These are phyloP conservation scores for Cucurbita moschata DNA, from an alignment of 306 rosid genomes.

Conservation along the genomic window DNA sequence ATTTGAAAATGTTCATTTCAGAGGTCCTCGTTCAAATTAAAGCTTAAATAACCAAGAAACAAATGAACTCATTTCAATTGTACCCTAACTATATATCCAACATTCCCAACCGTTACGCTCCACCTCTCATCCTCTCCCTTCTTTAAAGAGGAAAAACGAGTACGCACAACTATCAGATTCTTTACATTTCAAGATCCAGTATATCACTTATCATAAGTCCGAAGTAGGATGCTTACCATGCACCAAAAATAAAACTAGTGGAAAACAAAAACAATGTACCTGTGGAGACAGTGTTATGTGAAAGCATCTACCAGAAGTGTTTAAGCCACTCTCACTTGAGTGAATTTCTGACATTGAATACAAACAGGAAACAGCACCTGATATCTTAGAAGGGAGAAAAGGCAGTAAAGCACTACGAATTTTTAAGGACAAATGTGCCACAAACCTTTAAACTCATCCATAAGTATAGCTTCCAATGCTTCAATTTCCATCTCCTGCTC, in stretches of 20 bases:
- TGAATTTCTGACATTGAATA: constrained; percentile 57
- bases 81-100: not conserved
- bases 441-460: constrained; percentile 91
- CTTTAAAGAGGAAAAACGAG: not conserved
- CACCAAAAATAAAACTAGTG: not conserved
- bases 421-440: not conserved
- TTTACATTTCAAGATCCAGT: not conserved
- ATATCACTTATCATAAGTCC: not conserved
- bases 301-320: constrained; percentile 65
- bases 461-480: constrained; percentile 94
- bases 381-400: not conserved
- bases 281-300: constrained; percentile 57
- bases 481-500: constrained; percentile 98
- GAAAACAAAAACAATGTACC: constrained; percentile 25
- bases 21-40: not conserved
- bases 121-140: not conserved
- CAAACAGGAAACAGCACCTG: constrained; percentile 11
- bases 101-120: not conserved
- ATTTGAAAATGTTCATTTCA: not conserved
- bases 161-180: not conserved
- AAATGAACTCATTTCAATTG: not conserved
- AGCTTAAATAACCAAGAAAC: not conserved
- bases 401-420: not conserved
- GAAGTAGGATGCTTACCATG: not conserved
- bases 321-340: constrained; percentile 81